These are phyloP conservation scores for Ephemerocybe angulata DNA, from an alignment of 768 basidiomycete genomes.

Conservation along the genomic window DNA sequence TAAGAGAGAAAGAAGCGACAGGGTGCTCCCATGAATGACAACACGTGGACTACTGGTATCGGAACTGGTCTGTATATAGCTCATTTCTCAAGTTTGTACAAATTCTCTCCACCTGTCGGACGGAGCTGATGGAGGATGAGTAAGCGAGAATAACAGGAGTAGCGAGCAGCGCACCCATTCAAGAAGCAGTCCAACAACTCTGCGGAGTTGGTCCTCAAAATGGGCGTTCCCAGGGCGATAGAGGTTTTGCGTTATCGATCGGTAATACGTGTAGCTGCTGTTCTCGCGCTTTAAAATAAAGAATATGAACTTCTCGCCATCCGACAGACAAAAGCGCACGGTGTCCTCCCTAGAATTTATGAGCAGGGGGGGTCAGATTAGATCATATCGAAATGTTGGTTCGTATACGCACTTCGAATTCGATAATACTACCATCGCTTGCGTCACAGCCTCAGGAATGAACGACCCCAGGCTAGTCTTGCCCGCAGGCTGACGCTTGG, in stretches of 20 bases:
- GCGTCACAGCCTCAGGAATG: slow-evolving; percentile 8
- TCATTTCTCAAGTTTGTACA: too few species aligned
- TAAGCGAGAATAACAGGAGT: too few species aligned
- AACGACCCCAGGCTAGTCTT: not conserved
- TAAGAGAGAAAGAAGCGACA: too few species aligned
- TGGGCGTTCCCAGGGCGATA: not conserved
- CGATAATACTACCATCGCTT: slow-evolving; percentile 2
- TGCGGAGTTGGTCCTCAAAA: not conserved
- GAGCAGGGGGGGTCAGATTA: not conserved
- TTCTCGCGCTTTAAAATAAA: not conserved
- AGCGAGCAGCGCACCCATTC: too few species aligned
- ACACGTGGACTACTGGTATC: too few species aligned
- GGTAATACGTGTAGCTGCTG: not conserved
- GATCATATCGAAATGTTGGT: not conserved
- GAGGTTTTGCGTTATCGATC: not conserved
- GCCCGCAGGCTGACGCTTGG: too few species aligned
- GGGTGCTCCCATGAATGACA: too few species aligned
- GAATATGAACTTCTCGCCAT: not conserved
- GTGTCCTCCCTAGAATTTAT: not conserved
- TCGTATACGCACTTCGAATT: slow-evolving; percentile 8
- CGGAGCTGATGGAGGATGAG: too few species aligned
- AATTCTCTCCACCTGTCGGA: too few species aligned
- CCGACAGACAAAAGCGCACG: slow-evolving; percentile 3
- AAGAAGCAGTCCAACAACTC: slow-evolving; percentile 3
- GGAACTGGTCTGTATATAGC: too few species aligned